These are phyloP conservation scores for Cucumis melo DNA, from an alignment of 306 rosid genomes.

Conservation along the genomic window DNA sequence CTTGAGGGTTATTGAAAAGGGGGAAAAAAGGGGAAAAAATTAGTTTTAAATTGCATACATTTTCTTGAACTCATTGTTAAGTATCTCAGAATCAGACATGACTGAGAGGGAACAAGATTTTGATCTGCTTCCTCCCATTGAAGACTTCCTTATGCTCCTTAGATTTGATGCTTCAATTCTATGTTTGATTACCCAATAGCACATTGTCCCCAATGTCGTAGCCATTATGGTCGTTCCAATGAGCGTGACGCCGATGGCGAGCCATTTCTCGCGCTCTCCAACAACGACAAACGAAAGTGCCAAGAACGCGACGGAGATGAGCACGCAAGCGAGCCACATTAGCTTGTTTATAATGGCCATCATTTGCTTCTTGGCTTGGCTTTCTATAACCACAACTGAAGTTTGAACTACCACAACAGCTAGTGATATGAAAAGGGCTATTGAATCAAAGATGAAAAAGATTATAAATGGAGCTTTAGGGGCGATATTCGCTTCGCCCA, in stretches of 20 bases:
- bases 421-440: conserved; percentile 84
- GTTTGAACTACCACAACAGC: conserved; percentile 98
- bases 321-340: conserved; percentile 93
- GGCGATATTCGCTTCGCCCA: conserved; percentile 87
- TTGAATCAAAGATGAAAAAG: conserved; percentile 69
- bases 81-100: conserved; percentile 68
- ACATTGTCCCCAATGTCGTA: conserved; percentile 81
- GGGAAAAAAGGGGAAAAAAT: not conserved
- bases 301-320: conserved; percentile 70
- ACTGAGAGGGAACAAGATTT: conserved; percentile 48
- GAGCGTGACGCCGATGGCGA: conserved; percentile 69
- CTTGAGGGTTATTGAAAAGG: not conserved
- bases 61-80: conserved; percentile 63
- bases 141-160: conserved; percentile 48
- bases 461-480: conserved; percentile 43
- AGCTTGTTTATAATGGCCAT: conserved; percentile 93
- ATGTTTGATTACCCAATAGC: conserved; percentile 76
- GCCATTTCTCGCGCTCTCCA: conserved; percentile 56
- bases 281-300: conserved; percentile 86
- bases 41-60: conserved; percentile 72
- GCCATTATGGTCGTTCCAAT: conserved; percentile 90
- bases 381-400: conserved; percentile 83
- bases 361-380: conserved; percentile 99
- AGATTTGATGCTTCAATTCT: conserved; percentile 66
- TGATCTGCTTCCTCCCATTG: conserved; percentile 59